phyloP scores from a whole-genome alignment of 352 stramenopile species.

The Phytophthora litchii region DNA sequence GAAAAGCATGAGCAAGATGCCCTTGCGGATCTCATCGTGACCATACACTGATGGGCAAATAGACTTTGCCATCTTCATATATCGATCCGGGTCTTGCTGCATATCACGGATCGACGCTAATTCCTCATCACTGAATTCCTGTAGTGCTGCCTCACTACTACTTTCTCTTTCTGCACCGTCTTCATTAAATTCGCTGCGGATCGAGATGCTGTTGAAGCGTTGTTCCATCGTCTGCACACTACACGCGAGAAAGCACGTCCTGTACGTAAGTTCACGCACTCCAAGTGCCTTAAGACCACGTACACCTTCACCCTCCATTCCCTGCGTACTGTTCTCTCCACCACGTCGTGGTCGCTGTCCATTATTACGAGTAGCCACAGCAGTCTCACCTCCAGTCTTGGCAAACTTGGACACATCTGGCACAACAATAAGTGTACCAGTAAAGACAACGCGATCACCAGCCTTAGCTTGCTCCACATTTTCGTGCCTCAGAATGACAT shows the following conservation, averaged over 20 bases:
- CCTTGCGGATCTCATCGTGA: conserved; percentile 93
- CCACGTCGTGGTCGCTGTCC: conserved; percentile 31
- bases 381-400: conserved; percentile 66
- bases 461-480: conserved; percentile 97
- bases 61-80: conserved; percentile 94
- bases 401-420: conserved; percentile 95
- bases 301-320: conserved; percentile 92
- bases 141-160: conserved; percentile 28
- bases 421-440: conserved; percentile 95
- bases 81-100: conserved; percentile 89
- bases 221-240: conserved; percentile 93
- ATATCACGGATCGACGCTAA: conserved; percentile 93
- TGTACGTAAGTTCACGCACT: conserved; percentile 98
- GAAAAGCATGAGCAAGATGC: conserved; percentile 98
- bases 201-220: conserved; percentile 88
- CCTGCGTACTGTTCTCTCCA: conserved; percentile 76
- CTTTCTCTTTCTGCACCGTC: conserved; percentile 43
- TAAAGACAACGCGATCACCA: conserved; percentile 96
- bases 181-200: conserved; percentile 77
- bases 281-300: conserved; percentile 95
- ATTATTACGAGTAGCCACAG: conserved; percentile 56
- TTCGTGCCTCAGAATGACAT: conserved; percentile 98
- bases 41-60: conserved; percentile 98
- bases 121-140: conserved; percentile 94
- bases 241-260: conserved; percentile 96